Evolutionary conservation across 2,329 filamentous ascomycete species (phyloP), one percentile per base, ranked within the genome.

Genomic region (Colletotrichum tabaci): DNA sequence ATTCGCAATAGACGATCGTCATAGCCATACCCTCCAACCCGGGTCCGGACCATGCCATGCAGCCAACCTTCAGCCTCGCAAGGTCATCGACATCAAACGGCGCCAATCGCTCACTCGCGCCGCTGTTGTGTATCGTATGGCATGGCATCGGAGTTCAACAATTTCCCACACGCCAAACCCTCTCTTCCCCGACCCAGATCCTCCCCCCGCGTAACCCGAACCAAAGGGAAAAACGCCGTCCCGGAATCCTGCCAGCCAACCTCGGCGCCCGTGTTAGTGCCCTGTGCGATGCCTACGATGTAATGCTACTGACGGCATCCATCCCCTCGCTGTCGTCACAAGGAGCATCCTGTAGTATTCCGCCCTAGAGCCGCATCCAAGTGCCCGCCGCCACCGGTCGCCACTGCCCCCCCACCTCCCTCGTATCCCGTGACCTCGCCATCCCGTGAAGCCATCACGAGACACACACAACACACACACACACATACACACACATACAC

Each of bases 401-500:
- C 26, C 26, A 26, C 26, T 26, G 26, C 52, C 26, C 13, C 55
- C 55, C 16, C 26, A 38, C 15, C 35, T 16, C 16, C 10, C 44
- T 44, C 16, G 64, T 58, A 61, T 52, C 67, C 35, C 57, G 67
- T 71, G 63, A 67, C 64, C 64, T 52, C 44, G 21, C 40, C 67
- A 23, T 56, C 44, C 5, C 57, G 23, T 62, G 67, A 71, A 67
- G 64, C 64, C 56, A 71, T 71, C 67, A 67, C 67, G 42, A 67
- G 67, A 67, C 62, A 56, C 35, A 18, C 13, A 55, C 21, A 23
- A 23, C 21, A 23, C 21, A 23, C 21, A 67, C 62, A 55, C 35
- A 18, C 13, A 44, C 2, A 9, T n/a, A n/a, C n/a, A n/a, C n/a
- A n/a, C n/a, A n/a, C n/a, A n/a, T n/a, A n/a, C 26, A 30, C 49